These are phyloP conservation scores for Liriodendron chinense DNA, from an alignment of 164 flowering plant genomes.

Conservation along the genomic window DNA sequence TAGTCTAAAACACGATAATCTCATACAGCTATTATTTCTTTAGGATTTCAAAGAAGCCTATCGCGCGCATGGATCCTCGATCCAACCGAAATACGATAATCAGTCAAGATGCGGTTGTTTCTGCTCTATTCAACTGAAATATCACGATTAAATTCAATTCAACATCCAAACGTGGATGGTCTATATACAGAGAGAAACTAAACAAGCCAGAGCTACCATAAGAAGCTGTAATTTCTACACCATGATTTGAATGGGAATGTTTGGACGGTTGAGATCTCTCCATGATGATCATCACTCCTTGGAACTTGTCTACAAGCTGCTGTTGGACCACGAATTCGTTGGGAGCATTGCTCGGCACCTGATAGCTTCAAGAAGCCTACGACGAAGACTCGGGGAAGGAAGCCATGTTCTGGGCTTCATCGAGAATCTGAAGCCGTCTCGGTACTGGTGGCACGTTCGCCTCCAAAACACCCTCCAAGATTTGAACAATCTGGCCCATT, in stretches of 20 bases:
- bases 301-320: background rate
- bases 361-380: background rate
- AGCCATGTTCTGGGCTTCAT: constrained; percentile 1
- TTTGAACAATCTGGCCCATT: constrained; percentile 38
- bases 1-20: no score
- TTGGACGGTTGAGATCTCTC: background rate
- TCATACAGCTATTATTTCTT: no score
- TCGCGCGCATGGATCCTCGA: no score
- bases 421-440: constrained; percentile 25
- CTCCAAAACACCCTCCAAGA: constrained; percentile 32
- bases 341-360: background rate
- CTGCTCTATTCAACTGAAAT: no score
- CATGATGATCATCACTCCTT: background rate
- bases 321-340: background rate
- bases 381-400: background rate
- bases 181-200: no score
- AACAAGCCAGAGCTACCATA: no score
- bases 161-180: no score
- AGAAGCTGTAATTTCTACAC: background rate
- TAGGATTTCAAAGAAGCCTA: no score
- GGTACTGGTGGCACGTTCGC: constrained; percentile 33
- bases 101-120: no score
- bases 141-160: no score
- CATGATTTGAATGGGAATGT: background rate
- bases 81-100: no score